Percentiles rank a stretch among this genome's conserved stretches.
Evolutionary conservation across 768 basidiomycete species (phyloP).

Genomic region (Boletus sensibilis): DNA sequence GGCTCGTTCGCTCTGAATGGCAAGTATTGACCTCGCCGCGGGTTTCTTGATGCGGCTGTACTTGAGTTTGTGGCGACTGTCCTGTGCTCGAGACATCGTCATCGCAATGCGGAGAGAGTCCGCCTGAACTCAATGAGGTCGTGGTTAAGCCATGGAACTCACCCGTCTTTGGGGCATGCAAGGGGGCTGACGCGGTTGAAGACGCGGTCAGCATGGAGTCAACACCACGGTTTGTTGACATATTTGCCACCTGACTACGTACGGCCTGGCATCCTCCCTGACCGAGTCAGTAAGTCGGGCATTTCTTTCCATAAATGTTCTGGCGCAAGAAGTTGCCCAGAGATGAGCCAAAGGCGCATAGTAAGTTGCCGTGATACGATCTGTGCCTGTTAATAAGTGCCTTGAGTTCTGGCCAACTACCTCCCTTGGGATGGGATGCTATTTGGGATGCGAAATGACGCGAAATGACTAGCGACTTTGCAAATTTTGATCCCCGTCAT

Average conservation of each 20-base stretch:
- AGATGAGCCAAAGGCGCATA: constrained; percentile 8
- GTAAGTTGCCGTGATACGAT: constrained; percentile 14
- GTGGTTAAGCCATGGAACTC: neutral
- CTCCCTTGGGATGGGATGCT: constrained; percentile 12
- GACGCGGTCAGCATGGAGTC: neutral
- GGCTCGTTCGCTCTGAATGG: constrained; percentile 4
- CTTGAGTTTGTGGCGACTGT: constrained; percentile 2
- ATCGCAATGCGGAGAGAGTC: neutral
- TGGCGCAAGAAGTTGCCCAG: constrained; percentile 20
- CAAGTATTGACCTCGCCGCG: constrained; percentile 1
- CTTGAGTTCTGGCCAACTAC: constrained; percentile 10
- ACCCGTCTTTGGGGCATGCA: neutral
- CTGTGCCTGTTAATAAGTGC: constrained; percentile 13
- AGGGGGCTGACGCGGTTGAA: neutral
- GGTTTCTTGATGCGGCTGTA: neutral
- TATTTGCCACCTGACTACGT: constrained; percentile 5
- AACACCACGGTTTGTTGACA: constrained; percentile 7
- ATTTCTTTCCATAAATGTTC: constrained; percentile 11
- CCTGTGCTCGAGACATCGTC: neutral
- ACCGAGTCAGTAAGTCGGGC: constrained; percentile 5
- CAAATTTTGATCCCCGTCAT: constrained; percentile 26
- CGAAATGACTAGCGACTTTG: constrained; percentile 20
- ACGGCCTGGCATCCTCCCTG: constrained; percentile 1
- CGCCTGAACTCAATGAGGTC: neutral
- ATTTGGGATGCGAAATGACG: constrained; percentile 26